Evolutionary conservation across 805 yeast species (phyloP).

Genomic region (Kodamaea fukazawae): DNA sequence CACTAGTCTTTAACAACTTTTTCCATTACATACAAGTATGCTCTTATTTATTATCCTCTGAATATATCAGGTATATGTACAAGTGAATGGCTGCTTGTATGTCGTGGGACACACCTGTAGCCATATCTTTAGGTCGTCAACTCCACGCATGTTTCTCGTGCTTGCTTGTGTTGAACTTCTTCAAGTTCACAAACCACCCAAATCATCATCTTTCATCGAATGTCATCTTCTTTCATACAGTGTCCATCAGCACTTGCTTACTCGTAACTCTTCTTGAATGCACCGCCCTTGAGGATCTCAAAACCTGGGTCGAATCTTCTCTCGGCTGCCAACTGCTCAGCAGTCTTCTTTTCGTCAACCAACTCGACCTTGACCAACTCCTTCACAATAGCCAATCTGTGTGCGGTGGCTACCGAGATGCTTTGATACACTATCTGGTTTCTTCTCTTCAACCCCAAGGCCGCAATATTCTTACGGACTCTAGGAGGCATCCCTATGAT

Average conservation of each 20-base stretch:
- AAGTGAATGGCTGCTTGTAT: too few relatives aligned
- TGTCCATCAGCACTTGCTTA: too few relatives aligned
- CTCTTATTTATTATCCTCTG: too few relatives aligned
- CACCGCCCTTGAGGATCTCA: slow-evolving; percentile 11
- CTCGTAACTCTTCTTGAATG: not conserved
- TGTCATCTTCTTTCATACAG: not conserved
- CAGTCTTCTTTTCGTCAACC: slow-evolving; percentile 51
- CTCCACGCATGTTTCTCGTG: not conserved
- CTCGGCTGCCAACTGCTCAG: slow-evolving; percentile 48
- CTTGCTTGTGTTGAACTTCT: not conserved
- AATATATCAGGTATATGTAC: too few relatives aligned
- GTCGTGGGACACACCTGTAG: too few relatives aligned
- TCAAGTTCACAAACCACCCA: not conserved
- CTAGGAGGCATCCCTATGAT: slow-evolving; percentile 79
- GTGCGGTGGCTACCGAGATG: slow-evolving; percentile 79
- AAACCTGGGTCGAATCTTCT: slow-evolving; percentile 71
- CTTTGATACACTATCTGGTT: slow-evolving; percentile 71
- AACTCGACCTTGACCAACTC: slow-evolving; percentile 83
- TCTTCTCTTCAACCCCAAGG: slow-evolving; percentile 73
- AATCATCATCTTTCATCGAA: not conserved
- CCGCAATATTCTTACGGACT: slow-evolving; percentile 59
- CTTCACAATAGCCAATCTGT: slow-evolving; percentile 76
- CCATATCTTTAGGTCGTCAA: not conserved
- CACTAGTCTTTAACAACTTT: too few relatives aligned
- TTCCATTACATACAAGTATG: too few relatives aligned